These are phyloP conservation scores for Erysimum cheiranthoides DNA, from an alignment of 345 rosid genomes.

Conservation along the genomic window DNA sequence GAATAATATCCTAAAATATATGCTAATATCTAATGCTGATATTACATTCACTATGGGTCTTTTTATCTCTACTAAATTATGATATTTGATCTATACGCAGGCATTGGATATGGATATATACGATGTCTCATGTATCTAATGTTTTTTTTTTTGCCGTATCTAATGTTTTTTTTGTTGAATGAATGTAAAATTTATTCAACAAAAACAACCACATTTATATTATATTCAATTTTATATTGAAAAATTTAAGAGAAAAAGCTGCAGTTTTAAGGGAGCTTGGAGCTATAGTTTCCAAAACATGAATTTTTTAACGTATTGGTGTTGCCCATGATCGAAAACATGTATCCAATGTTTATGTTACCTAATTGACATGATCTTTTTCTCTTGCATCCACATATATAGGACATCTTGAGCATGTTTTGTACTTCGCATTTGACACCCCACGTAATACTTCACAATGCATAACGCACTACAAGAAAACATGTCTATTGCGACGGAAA, in stretches of 20 bases:
- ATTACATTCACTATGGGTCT: neutral
- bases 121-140: neutral
- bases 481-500: no score
- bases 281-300: no score
- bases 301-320: no score
- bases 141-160: no score
- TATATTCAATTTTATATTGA: no score
- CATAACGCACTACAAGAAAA: neutral
- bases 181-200: no score
- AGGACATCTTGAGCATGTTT: constrained; percentile 7
- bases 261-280: no score
- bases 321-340: no score
- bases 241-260: no score
- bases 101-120: neutral
- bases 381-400: constrained; percentile 5
- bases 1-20: neutral
- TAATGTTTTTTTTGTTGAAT: no score
- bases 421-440: constrained; percentile 11
- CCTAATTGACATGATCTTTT: neutral
- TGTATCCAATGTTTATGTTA: neutral
- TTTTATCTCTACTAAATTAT: neutral
- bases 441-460: neutral
- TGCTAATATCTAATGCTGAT: neutral
- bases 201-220: no score
- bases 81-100: no score